Evolutionary conservation across 805 yeast genomes (phyloP), one percentile per base, ranked within the genome.

Genomic region (Starmera pachycereana): DNA sequence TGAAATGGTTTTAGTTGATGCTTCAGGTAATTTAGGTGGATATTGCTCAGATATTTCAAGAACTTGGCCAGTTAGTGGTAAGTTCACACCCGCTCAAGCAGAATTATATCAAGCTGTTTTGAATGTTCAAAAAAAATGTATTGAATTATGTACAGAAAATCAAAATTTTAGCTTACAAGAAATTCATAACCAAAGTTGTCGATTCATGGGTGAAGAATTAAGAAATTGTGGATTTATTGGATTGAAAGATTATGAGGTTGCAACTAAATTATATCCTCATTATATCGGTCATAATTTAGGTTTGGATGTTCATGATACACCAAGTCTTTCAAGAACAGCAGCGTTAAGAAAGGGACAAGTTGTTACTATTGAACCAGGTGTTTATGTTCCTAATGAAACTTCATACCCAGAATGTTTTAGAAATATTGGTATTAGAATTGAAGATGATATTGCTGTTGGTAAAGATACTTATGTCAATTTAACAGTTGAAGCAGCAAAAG

Each of bases 211-310:
- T 25, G 58, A 63, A 38, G 95, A 85, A 48, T 65, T 92, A 42
- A 69, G 71, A 44, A 80, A 85, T 48, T 69, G 81, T 36, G 97
- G 97, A 0, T 76, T 89, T 48, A 49, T 66, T 2, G 56, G 63
- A 18, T 56, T 80, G 16, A 66, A 70, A 36, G 68, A 66, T 28
- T 62, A 71, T 59, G 81, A 79, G 38, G 67, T 72, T 6, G 27
- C 27, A 22, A 68, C 78, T 35, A 61, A 71, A 32, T 54, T 76
- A 31, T 92, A 89, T 55, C 97, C 97, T 0, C 99, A 92, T 59
- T 88, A 85, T 56, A 80, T 92, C 49, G 98, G 98, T 6, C 99
- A 92, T 59, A 88, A 92, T 54, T 66, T 92, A 32, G 99, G 99
- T 0, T 63, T 92, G 30, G 98, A 89, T 53, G 83, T 89, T 22